These are phyloP conservation scores for Aethionema arabicum DNA, from an alignment of 345 rosid species.

Conservation along the genomic window DNA sequence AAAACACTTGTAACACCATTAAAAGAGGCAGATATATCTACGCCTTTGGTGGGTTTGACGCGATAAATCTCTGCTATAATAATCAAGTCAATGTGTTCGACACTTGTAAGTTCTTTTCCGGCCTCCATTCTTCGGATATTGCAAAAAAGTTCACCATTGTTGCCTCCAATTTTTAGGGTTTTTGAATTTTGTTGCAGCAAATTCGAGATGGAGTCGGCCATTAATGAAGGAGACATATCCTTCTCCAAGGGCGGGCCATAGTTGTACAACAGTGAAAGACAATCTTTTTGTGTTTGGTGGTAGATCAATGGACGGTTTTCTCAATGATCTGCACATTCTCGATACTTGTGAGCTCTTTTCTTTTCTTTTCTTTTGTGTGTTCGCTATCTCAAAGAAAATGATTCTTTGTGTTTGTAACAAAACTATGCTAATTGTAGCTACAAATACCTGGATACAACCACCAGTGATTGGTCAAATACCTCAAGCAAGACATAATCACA, in stretches of 20 bases:
- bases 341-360: conserved; percentile 56
- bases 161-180: neutral
- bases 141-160: neutral
- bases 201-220: conserved; percentile 71
- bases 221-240: conserved; percentile 58
- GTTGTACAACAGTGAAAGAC: conserved; percentile 60
- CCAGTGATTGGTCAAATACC: conserved; percentile 75
- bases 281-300: conserved; percentile 75
- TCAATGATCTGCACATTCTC: conserved; percentile 68
- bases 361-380: too few relatives aligned
- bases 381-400: neutral
- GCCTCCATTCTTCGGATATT: neutral
- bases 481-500: conserved; percentile 74
- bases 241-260: conserved; percentile 74
- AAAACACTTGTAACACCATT: conserved; percentile 76
- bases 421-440: conserved; percentile 38
- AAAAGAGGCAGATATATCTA: conserved; percentile 72
- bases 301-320: conserved; percentile 66
- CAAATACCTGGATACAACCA: conserved; percentile 58
- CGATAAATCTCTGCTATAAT: conserved; percentile 66
- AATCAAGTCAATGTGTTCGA: conserved; percentile 85
- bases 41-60: conserved; percentile 75
- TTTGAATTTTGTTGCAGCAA: conserved; percentile 41
- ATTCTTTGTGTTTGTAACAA: neutral
- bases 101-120: conserved; percentile 53